Evolutionary conservation across 2,329 filamentous ascomycete species (phyloP), one percentile per base, ranked within the genome.

Genomic region (Trichoderma endophyticum): DNA sequence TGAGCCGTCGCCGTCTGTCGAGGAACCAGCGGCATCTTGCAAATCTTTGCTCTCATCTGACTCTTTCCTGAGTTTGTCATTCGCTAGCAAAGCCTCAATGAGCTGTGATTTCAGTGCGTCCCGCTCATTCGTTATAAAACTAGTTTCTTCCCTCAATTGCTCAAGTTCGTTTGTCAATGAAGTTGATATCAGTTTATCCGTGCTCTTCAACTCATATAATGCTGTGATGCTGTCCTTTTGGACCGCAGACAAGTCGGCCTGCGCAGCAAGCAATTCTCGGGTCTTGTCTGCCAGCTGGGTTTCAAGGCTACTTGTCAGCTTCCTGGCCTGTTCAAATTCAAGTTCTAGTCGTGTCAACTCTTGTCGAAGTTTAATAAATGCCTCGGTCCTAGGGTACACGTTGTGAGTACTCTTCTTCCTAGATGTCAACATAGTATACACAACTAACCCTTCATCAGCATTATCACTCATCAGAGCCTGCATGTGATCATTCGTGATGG

Each of bases 151-250:
- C 74, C 88, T 85, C 74, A 88, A 82, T 32, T 84, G 82, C 67
- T 89, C 85, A 43, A 91, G 84, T 77, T 91, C 89, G 60, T 83
- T 83, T 74, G 86, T 85, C 71, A 91, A 84, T 18, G 89, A 90
- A 21, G 84, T 82, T 18, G 87, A 86, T 72, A 91, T 85, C 73
- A 90, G 82, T 73, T 86, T 84, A 78, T 91, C 88, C 7, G 88
- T 86, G 54, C 83, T 83, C 81, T 90, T 90, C 75, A 91, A 83
- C 75, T 88, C 86, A 64, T 88, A 84, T 5, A 91, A 81, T 21
- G 87, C 87, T 28, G 86, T 84, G 14, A 85, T 76, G 39, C 85
- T 85, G n/a, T 86, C 86, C 77, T 88, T 85, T 59, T 85, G 84
- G 32, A 89, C 82, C 32, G 86, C 86, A 59, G 83, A 85, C 66